A percentile compares a stretch with the other conserved stretches of the same genome.
Conservation (phyloP, 2,329 filamentous ascomycete genomes). For the Conoideocrella luteorostrata region DNA sequence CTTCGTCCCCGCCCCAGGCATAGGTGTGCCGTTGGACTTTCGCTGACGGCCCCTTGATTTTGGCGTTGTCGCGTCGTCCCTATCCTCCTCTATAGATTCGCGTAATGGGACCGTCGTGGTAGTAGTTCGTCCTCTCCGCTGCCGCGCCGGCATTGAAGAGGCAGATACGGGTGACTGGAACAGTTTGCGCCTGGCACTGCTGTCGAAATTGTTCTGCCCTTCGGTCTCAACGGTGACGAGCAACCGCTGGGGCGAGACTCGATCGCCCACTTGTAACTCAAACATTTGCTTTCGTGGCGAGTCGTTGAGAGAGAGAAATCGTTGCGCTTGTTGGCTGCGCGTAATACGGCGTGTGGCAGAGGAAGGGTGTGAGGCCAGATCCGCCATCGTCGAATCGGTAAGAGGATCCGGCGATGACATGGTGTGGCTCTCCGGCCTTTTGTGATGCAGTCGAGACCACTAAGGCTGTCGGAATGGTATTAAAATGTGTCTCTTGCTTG, state of each 20-base stretch:
- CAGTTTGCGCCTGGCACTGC: conserved; percentile 31
- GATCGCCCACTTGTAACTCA: conserved; percentile 48
- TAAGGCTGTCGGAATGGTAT: too few species aligned
- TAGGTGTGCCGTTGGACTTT: conserved; percentile 46
- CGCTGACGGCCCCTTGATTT: conserved; percentile 40
- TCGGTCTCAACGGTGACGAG: conserved; percentile 45
- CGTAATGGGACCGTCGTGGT: conserved; percentile 48
- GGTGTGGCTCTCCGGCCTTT: conserved; percentile 20
- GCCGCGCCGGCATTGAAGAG: conserved; percentile 23
- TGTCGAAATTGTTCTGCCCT: conserved; percentile 20
- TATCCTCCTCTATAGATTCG: conserved; percentile 27
- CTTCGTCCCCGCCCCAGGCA: conserved; percentile 34
- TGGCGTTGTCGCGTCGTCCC: conserved; percentile 30
- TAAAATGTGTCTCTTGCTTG: conserved; percentile 14
- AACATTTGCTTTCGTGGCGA: conserved; percentile 53
- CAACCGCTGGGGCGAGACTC: conserved; percentile 43
- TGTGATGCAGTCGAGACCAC: conserved; percentile 20
- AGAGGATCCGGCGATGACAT: conserved; percentile 48
- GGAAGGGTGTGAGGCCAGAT: conserved; percentile 26
- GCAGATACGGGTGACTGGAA: conserved; percentile 39
- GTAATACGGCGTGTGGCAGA: conserved; percentile 36
- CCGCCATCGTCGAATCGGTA: conserved; percentile 31
- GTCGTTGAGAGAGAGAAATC: conserved; percentile 28
- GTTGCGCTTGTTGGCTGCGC: conserved; percentile 35
- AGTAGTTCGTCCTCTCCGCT: conserved; percentile 29